Conservation (phyloP, 257 asterid species). For the Haberlea rhodopensis region DNA sequence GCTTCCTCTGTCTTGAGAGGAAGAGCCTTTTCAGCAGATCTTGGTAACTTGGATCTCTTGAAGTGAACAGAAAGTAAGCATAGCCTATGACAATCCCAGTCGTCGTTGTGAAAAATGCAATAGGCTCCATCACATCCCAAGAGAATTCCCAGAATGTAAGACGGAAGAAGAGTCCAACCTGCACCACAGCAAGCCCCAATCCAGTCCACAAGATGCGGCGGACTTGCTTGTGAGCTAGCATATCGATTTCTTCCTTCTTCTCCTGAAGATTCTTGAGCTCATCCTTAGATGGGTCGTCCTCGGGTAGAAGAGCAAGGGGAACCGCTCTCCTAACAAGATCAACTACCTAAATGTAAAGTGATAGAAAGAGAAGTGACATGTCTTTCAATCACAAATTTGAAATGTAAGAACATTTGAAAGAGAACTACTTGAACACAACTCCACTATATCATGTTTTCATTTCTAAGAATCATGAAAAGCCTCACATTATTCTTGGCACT, state of each 20-base stretch:
- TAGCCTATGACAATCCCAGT: slow-evolving; percentile 47
- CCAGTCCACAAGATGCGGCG: slow-evolving; percentile 58
- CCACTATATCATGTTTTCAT: too few relatives aligned
- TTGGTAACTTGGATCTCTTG: too few relatives aligned
- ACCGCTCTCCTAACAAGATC: slow-evolving; percentile 70
- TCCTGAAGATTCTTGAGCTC: slow-evolving; percentile 41
- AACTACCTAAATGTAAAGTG: slow-evolving; percentile 46
- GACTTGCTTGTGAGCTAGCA: slow-evolving; percentile 51
- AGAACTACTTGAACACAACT: too few relatives aligned
- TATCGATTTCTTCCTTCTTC: slow-evolving; percentile 48
- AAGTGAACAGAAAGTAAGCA: slow-evolving; percentile 52
- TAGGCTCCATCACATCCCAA: too few relatives aligned
- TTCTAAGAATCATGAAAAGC: too few relatives aligned
- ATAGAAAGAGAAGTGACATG: background rate
- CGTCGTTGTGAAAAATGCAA: too few relatives aligned
- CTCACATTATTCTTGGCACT: too few relatives aligned
- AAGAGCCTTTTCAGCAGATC: slow-evolving; percentile 57
- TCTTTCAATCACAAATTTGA: background rate
- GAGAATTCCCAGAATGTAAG: too few relatives aligned
- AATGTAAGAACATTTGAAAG: too few relatives aligned
- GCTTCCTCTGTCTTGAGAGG: slow-evolving; percentile 51
- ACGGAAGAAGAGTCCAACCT: too few relatives aligned
- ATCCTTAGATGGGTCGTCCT: slow-evolving; percentile 34
- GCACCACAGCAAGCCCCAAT: slow-evolving; percentile 40
- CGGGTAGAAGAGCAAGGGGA: slow-evolving; percentile 57